Percentiles rank a stretch among this genome's conserved stretches.
phyloP scores from a whole-genome alignment of 2,329 filamentous ascomycete genomes.

The Colletotrichum liriopes region DNA sequence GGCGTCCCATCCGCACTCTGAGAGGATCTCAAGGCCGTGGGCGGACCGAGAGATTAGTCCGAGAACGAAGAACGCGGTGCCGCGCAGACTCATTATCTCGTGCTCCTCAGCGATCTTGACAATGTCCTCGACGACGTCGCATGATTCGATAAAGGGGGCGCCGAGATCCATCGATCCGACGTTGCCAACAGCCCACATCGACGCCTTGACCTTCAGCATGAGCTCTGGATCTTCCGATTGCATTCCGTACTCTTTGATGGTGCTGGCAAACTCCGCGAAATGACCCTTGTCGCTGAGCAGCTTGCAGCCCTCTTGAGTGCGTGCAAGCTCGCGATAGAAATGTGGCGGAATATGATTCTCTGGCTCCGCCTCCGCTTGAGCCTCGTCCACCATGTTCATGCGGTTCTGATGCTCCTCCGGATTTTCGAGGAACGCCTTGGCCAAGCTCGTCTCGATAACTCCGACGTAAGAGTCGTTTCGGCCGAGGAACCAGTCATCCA shows the following conservation, averaged over 20 bases:
- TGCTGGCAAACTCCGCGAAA: constrained; percentile 92
- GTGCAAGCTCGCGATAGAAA: constrained; percentile 95
- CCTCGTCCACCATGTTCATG: constrained; percentile 73
- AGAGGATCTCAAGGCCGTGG: constrained; percentile 92
- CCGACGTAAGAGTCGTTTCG: constrained; percentile 97
- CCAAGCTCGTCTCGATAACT: constrained; percentile 95
- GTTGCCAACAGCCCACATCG: constrained; percentile 97
- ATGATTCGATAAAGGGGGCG: constrained; percentile 92
- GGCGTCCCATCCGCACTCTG: constrained; percentile 93
- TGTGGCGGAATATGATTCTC: constrained; percentile 90
- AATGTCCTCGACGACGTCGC: constrained; percentile 89
- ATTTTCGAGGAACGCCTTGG: constrained; percentile 83
- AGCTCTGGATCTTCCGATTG: constrained; percentile 88
- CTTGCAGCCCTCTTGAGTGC: constrained; percentile 92
- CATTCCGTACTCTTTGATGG: constrained; percentile 89
- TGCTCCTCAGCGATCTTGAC: constrained; percentile 90
- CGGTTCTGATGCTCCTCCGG: constrained; percentile 71
- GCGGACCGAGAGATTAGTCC: constrained; percentile 93
- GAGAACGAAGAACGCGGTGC: constrained; percentile 96
- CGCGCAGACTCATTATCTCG: constrained; percentile 91
- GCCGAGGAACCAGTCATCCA: constrained; percentile 99
- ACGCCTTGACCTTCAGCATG: constrained; percentile 95
- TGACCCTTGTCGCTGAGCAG: constrained; percentile 93
- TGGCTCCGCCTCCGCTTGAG: constrained; percentile 69
- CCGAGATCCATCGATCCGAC: constrained; percentile 98